Percentiles rank a stretch among this genome's conserved stretches.
These are phyloP conservation scores for Fusarium floridanum DNA, from an alignment of 2,329 filamentous ascomycete genomes.

Conservation along the genomic window DNA sequence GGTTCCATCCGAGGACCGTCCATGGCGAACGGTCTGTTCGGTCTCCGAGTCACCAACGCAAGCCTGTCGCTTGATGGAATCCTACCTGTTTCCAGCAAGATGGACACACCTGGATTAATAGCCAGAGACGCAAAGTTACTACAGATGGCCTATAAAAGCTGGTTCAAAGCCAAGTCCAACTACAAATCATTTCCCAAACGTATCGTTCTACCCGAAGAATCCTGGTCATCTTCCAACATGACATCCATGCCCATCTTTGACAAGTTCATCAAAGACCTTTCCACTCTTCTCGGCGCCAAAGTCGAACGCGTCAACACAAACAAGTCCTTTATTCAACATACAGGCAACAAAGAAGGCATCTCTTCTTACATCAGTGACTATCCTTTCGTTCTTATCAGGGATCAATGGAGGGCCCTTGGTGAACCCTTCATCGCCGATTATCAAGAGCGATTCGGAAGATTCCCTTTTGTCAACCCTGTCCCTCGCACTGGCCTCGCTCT, in stretches of 20 bases:
- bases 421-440: slow-evolving; percentile 2
- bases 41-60: slow-evolving; percentile 54
- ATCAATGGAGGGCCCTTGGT: slow-evolving; percentile 1
- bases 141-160: not conserved
- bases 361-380: not conserved
- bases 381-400: not conserved
- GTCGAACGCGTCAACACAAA: not conserved
- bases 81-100: not conserved
- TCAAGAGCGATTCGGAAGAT: not conserved
- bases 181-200: slow-evolving; percentile 7
- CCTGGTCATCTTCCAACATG: not conserved
- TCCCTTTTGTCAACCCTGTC: not conserved
- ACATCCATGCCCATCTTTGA: not conserved
- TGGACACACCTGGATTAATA: not conserved
- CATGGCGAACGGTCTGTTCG: slow-evolving; percentile 59
- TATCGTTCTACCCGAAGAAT: not conserved
- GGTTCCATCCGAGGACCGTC: slow-evolving; percentile 61
- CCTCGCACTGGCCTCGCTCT: not conserved
- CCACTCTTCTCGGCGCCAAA: not conserved
- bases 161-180: not conserved
- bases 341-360: not conserved
- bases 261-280: not conserved
- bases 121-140: not conserved
- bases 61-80: not conserved
- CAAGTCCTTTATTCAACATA: not conserved